These are phyloP conservation scores for Candida sanyiensis DNA, from an alignment of 805 yeast genomes.

Conservation along the genomic window DNA sequence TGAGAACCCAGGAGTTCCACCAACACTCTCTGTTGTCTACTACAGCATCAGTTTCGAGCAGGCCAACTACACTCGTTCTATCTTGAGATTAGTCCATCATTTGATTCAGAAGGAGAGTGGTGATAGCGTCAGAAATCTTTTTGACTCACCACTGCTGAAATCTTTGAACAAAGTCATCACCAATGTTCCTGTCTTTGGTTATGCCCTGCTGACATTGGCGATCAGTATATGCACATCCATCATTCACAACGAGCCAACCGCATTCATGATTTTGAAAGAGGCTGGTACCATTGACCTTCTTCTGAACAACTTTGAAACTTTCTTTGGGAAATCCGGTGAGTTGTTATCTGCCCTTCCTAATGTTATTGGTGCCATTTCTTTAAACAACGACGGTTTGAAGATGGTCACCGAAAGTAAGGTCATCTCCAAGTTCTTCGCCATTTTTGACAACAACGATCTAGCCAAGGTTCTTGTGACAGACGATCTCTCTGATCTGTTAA, in stretches of 20 bases:
- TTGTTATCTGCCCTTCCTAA: constrained; percentile 62
- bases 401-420: constrained; percentile 40
- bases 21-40: constrained; percentile 42
- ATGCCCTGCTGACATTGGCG: constrained; percentile 51
- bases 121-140: constrained; percentile 76
- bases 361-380: constrained; percentile 74
- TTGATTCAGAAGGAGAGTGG: constrained; percentile 71
- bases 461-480: constrained; percentile 50
- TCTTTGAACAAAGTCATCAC: constrained; percentile 54
- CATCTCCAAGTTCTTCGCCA: constrained; percentile 41
- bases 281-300: constrained; percentile 65
- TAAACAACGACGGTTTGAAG: constrained; percentile 66
- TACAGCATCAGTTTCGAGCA: constrained; percentile 55
- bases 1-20: constrained; percentile 54
- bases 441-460: constrained; percentile 42
- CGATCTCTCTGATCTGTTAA: constrained; percentile 52
- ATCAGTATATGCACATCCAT: constrained; percentile 62
- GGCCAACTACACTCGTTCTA: constrained; percentile 49
- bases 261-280: constrained; percentile 73
- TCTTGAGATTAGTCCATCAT: constrained; percentile 58
- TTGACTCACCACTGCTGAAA: constrained; percentile 73
- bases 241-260: constrained; percentile 87
- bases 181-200: constrained; percentile 61
- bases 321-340: constrained; percentile 54
- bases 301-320: constrained; percentile 47